Base-by-base conservation (phyloP, 2,329 filamentous ascomycete species). In the Apiospora aurea region DNA sequence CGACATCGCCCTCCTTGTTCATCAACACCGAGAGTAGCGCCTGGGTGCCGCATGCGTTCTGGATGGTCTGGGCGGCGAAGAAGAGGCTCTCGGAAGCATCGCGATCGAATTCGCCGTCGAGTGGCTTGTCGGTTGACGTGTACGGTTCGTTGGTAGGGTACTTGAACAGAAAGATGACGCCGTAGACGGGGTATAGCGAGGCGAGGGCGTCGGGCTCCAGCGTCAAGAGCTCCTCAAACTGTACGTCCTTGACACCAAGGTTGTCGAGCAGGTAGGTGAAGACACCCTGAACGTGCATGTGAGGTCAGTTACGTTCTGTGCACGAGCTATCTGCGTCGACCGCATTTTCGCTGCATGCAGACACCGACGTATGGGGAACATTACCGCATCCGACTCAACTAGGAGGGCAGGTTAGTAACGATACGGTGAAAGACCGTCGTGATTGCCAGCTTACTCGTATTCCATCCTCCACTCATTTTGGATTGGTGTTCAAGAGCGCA, bases 101-200 rank as follows among this genome's bases (percentile, higher is more conserved):
- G 76, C 90, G 86, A 84, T 98, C 95, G 82, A 94, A 97, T 46
- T 85, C 87, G 73, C 96, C 96, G 81, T 98, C 95, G 75, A 91
- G 89, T 0, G 95, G 95, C 64, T 88, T 88, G 71, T 90, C 87
- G 57, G 87, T 84, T 73, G 82, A 82, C 49, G 85, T 90, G 85
- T 87, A 92, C 77, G 86, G 89, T 73, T 83, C 89, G 80, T 93
- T 91, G 73, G 91, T 95, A 69, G 90, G 94, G 84, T 94, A 99
- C 85, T 98, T 98, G 91, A 99, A 99, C 82, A 99, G 94, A 84
- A 99, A 99, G 80, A 99, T 98, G 76, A 99, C 94, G 79, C 96
- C 96, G 85, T 97, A 97, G 70, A 97, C 88, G 24, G 94, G 93
- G 77, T 92, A 91, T 46, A 95, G 88, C 75, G 91, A 85, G 61